A percentile compares a stretch with the other conserved stretches of the same genome.
These are phyloP conservation scores for Neostapfia colusana DNA, from an alignment of 176 grass and related monocot genomes.

Conservation along the genomic window DNA sequence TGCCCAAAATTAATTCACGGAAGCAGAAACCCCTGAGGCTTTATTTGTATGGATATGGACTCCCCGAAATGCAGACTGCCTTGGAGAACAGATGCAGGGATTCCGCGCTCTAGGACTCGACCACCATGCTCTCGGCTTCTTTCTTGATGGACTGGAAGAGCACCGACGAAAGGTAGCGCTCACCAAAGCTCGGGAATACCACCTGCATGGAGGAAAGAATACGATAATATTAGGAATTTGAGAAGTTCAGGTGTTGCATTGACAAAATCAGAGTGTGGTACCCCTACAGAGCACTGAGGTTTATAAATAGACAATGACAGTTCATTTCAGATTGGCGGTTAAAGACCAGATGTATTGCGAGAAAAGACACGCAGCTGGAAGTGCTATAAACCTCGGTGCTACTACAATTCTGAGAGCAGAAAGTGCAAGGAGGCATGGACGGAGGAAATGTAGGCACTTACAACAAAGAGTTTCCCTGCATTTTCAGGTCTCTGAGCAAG, in stretches of 20 bases:
- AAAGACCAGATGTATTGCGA: background rate
- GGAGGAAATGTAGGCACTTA: slow-evolving; percentile 46
- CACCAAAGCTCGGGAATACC: slow-evolving; percentile 64
- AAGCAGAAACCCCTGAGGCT: slow-evolving; percentile 16
- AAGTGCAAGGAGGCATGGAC: background rate
- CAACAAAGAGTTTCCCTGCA: slow-evolving; percentile 83
- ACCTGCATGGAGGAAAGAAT: slow-evolving; percentile 35
- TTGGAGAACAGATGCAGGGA: background rate
- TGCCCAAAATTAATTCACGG: slow-evolving; percentile 2
- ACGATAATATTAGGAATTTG: background rate
- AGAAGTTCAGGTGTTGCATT: background rate
- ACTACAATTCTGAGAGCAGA: background rate
- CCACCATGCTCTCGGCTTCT: slow-evolving; percentile 64
- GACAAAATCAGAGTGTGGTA: background rate
- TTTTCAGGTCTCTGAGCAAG: slow-evolving; percentile 78
- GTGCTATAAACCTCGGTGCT: background rate
- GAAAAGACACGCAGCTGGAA: too few relatives aligned
- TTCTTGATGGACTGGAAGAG: slow-evolving; percentile 66
- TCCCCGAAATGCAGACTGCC: background rate
- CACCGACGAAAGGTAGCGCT: slow-evolving; percentile 63
- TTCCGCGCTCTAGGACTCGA: slow-evolving; percentile 35
- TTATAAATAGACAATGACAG: background rate
- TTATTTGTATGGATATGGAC: slow-evolving; percentile 32
- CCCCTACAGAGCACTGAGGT: background rate
- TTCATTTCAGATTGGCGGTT: background rate